Percentiles rank a stretch among this genome's conserved stretches.
Evolutionary conservation across 805 yeast species (phyloP).

Genomic region (Kluyveromyces siamensis): DNA sequence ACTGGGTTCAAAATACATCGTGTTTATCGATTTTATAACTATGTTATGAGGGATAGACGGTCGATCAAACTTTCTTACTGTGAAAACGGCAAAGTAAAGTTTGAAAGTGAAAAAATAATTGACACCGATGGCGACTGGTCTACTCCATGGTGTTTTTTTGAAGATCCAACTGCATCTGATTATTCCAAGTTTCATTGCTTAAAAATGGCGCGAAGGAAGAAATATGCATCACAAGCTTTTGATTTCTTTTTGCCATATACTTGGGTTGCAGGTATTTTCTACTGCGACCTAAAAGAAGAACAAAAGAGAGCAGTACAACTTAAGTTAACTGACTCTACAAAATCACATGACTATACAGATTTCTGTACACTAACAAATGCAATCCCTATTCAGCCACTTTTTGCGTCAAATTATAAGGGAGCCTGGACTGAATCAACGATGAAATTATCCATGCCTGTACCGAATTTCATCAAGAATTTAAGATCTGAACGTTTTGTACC

Average conservation of each 20-base stretch:
- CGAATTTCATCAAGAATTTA: background rate
- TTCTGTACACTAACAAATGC: conserved; percentile 31
- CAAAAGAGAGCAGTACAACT: conserved; percentile 17
- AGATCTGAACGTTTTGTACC: conserved; percentile 41
- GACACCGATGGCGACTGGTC: conserved; percentile 39
- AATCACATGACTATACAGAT: background rate
- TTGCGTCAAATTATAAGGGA: conserved; percentile 45
- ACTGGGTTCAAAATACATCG: conserved; percentile 51
- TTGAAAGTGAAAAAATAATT: conserved; percentile 31
- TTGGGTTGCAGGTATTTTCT: conserved; percentile 57
- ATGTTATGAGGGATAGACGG: conserved; percentile 32
- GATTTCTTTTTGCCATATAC: conserved; percentile 46
- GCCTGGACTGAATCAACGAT: conserved; percentile 36
- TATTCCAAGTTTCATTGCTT: conserved; percentile 34
- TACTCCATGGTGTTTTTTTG: conserved; percentile 34
- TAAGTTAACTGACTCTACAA: background rate
- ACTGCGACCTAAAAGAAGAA: conserved; percentile 34
- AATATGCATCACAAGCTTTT: conserved; percentile 38
- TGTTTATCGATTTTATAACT: conserved; percentile 34
- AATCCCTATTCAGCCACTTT: conserved; percentile 44
- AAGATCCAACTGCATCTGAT: conserved; percentile 4
- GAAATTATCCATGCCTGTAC: conserved; percentile 8
- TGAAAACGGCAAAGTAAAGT: conserved; percentile 38
- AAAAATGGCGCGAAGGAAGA: conserved; percentile 49
- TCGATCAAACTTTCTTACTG: conserved; percentile 44